Conservation (phyloP, 352 stramenopile species). For the Blastocystis sp. region DNA sequence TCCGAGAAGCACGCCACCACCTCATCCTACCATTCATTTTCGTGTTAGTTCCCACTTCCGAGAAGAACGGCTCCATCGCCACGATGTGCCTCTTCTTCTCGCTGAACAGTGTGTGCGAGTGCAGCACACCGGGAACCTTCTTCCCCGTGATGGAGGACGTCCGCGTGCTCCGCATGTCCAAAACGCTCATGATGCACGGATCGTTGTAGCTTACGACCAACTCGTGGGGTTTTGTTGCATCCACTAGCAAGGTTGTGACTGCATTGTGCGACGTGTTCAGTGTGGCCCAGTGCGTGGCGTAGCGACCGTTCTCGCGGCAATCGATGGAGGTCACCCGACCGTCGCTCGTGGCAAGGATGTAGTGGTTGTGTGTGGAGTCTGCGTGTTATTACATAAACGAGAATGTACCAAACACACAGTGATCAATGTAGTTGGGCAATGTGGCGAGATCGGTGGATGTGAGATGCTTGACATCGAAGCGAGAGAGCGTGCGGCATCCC, state of each 20-base stretch:
- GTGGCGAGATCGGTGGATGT: constrained; percentile 2
- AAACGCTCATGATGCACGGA: neutral
- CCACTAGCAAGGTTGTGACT: neutral
- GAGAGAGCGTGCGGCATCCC: constrained; percentile 2
- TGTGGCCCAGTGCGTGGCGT: neutral
- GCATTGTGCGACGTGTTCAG: neutral
- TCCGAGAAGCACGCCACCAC: constrained; percentile 34
- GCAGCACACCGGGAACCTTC: constrained; percentile 15
- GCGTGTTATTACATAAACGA: neutral
- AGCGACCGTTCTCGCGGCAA: constrained; percentile 6
- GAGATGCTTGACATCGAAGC: constrained; percentile 11
- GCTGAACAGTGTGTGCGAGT: neutral
- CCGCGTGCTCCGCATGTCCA: constrained; percentile 45
- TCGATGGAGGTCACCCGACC: constrained; percentile 13
- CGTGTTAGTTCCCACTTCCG: neutral
- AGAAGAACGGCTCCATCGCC: constrained; percentile 52
- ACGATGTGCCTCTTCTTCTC: neutral
- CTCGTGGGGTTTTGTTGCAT: constrained; percentile 12
- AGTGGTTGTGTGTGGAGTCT: constrained; percentile 8
- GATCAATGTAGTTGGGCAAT: constrained; percentile 44
- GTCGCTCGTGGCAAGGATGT: neutral
- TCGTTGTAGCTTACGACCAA: constrained; percentile 18
- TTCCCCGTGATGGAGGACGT: constrained; percentile 43
- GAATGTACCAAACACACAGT: neutral
- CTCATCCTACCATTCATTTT: constrained; percentile 19